Evolutionary conservation across 2,329 filamentous ascomycete genomes (phyloP).

Genomic region (Elsinoe ampelina): DNA sequence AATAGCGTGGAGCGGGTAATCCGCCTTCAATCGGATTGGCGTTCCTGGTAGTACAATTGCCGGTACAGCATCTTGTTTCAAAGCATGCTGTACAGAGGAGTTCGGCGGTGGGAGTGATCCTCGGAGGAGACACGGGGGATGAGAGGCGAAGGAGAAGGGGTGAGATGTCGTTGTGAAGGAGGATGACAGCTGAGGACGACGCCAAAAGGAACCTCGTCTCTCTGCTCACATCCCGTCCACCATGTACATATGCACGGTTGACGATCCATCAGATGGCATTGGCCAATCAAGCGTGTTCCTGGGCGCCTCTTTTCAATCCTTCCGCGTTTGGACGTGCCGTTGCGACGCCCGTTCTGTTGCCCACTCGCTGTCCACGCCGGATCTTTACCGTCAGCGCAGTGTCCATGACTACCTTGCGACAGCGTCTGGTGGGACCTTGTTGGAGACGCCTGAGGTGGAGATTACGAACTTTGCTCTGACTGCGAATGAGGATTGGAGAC

Average conservation of each 20-base stretch:
- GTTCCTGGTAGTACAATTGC: conserved; percentile 5
- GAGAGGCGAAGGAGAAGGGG: not conserved
- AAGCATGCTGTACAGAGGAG: not conserved
- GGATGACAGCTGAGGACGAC: not conserved
- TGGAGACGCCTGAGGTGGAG: not conserved
- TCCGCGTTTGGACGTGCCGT: conserved; percentile 12
- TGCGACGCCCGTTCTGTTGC: conserved; percentile 5
- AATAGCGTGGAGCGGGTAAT: conserved; percentile 11
- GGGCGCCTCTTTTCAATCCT: conserved; percentile 10
- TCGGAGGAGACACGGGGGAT: not conserved
- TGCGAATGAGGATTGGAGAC: not conserved
- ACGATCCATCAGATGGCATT: not conserved
- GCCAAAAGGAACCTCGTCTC: not conserved
- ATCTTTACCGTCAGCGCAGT: conserved; percentile 1
- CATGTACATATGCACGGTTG: not conserved
- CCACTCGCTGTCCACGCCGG: not conserved
- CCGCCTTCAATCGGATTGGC: conserved; percentile 10
- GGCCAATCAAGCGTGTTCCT: conserved; percentile 7
- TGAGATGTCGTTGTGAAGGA: not conserved
- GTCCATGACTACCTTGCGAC: not conserved
- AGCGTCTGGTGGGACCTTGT: not conserved
- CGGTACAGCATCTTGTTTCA: conserved; percentile 10
- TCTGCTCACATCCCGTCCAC: not conserved
- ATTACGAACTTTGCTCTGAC: not conserved
- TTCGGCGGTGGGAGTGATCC: too few relatives aligned